Percentiles rank a stretch among this genome's conserved stretches.
Evolutionary conservation across 192 early-diverging fungal genomes (phyloP).

Genomic region (Podila horticola): DNA sequence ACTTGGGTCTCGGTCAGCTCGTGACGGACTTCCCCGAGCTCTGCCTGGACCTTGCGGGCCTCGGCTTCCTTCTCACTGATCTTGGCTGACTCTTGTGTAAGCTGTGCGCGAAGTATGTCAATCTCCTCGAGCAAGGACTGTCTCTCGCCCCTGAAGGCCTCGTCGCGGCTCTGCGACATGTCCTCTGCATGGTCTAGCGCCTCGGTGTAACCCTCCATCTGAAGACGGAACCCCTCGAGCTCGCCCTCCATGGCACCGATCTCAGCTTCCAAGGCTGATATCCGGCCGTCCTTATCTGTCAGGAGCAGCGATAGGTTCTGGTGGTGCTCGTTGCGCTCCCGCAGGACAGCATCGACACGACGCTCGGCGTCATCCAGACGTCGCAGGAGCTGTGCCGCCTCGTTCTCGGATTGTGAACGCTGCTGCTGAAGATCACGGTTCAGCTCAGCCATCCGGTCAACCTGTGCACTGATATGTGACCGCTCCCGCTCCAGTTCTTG

Average conservation of each 20-base stretch:
- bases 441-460: slow-evolving; percentile 6
- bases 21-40: background rate
- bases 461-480: background rate
- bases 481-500: slow-evolving; percentile 14
- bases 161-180: slow-evolving; percentile 24
- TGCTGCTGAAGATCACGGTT: slow-evolving; percentile 19
- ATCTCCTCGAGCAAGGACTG: slow-evolving; percentile 47
- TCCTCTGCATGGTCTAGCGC: slow-evolving; percentile 40
- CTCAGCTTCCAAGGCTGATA: slow-evolving; percentile 27
- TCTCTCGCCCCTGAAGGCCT: slow-evolving; percentile 43
- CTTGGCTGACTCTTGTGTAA: slow-evolving; percentile 3
- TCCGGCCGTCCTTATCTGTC: slow-evolving; percentile 28
- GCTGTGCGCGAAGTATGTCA: slow-evolving; percentile 28
- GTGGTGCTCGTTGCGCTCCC: slow-evolving; percentile 14
- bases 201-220: slow-evolving; percentile 40
- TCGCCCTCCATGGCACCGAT: slow-evolving; percentile 30
- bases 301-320: slow-evolving; percentile 1
- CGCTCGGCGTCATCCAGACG: slow-evolving; percentile 10
- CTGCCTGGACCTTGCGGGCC: background rate
- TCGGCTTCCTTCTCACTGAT: background rate
- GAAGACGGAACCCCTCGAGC: slow-evolving; percentile 30
- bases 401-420: background rate
- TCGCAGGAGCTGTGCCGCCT: slow-evolving; percentile 1
- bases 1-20: slow-evolving; percentile 6
- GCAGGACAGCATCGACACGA: slow-evolving; percentile 1